Conservation (phyloP, 371 early-diverging fungal species). For the Apophysomyces trapeziformis region DNA sequence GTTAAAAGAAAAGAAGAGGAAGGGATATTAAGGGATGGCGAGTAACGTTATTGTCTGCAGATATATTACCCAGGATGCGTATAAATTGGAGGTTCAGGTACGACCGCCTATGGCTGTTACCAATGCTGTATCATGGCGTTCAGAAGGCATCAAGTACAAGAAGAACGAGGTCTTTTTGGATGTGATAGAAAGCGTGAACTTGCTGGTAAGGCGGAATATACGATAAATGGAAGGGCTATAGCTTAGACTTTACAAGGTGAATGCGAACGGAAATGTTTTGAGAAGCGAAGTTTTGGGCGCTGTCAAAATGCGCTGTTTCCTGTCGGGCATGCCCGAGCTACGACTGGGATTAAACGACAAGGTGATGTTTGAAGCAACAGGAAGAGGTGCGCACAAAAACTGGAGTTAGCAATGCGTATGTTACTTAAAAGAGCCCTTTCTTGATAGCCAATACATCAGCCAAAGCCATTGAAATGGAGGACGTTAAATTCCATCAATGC, state of each 20-base stretch:
- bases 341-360: conserved; percentile 98
- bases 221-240: not conserved
- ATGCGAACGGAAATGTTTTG: conserved; percentile 93
- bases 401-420: not conserved
- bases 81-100: conserved; percentile 88
- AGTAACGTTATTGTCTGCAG: conserved; percentile 28
- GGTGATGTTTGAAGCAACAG: conserved; percentile 96
- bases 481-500: conserved; percentile 99
- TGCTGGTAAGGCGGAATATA: conserved; percentile 67
- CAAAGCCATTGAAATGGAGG: conserved; percentile 99
- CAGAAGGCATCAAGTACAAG: conserved; percentile 95
- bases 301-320: conserved; percentile 95
- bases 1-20: conserved; percentile 17
- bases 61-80: conserved; percentile 97
- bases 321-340: conserved; percentile 99
- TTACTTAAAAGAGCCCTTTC: not conserved
- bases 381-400: conserved; percentile 64
- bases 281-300: conserved; percentile 96
- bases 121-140: conserved; percentile 97
- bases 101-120: conserved; percentile 98
- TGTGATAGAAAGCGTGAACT: conserved; percentile 91
- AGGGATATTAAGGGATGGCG: not conserved
- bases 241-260: conserved; percentile 48
- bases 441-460: conserved; percentile 67
- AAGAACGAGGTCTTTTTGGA: conserved; percentile 94